Conservation (phyloP, 2,329 filamentous ascomycete species). For the Alternaria sp. region DNA sequence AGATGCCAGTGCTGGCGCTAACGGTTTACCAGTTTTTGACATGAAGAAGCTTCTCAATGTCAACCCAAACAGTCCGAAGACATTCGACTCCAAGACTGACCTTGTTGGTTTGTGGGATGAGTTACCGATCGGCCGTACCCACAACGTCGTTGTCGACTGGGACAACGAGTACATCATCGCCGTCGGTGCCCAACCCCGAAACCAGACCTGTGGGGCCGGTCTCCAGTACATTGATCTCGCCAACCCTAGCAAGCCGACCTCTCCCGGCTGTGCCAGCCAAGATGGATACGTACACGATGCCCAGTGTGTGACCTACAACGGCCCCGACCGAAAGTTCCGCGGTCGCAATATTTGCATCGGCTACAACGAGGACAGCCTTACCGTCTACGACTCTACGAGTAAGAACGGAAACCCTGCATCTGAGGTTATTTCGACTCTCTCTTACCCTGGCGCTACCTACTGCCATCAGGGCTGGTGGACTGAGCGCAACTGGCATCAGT, state of each 20-base stretch:
- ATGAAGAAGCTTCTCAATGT: constrained; percentile 59
- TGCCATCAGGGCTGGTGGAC: constrained; percentile 68
- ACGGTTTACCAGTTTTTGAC: constrained; percentile 21
- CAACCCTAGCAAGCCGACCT: constrained; percentile 61
- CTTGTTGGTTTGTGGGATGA: constrained; percentile 39
- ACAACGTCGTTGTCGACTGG: constrained; percentile 51
- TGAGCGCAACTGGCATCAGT: constrained; percentile 47
- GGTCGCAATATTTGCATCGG: constrained; percentile 65
- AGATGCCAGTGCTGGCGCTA: constrained; percentile 37
- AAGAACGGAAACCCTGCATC: constrained; percentile 63
- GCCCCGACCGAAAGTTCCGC: constrained; percentile 59
- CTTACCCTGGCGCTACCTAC: constrained; percentile 64
- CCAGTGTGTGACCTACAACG: constrained; percentile 65
- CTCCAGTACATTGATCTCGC: constrained; percentile 67
- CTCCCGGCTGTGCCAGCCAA: constrained; percentile 60
- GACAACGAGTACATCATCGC: constrained; percentile 47
- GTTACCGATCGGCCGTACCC: constrained; percentile 49
- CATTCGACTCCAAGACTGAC: constrained; percentile 42
- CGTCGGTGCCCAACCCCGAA: constrained; percentile 46
- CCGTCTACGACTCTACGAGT: constrained; percentile 62
- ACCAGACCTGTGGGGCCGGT: constrained; percentile 58
- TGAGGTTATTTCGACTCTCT: constrained; percentile 64
- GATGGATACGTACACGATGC: constrained; percentile 70
- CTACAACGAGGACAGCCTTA: constrained; percentile 63
- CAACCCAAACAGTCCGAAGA: constrained; percentile 43